phyloP scores from a whole-genome alignment of 1,284 basidiomycete species.

The Ustilago bromivora region DNA sequence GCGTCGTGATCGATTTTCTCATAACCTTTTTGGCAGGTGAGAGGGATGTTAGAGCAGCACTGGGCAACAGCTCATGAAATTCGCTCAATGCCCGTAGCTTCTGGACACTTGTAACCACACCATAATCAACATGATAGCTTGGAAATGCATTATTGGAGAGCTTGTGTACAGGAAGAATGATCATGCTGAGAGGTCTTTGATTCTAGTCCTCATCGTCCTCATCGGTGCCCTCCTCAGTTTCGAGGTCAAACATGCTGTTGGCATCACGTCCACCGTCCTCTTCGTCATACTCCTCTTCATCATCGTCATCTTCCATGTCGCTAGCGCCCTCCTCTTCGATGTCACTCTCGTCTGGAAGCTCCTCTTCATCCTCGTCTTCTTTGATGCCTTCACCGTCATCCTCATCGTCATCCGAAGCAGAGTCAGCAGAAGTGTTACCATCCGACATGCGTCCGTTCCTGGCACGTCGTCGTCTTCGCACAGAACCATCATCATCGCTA shows the following conservation, averaged over 20 bases:
- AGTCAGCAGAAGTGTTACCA: slow-evolving; percentile 49
- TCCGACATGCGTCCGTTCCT: slow-evolving; percentile 41
- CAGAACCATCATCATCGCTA: slow-evolving; percentile 42
- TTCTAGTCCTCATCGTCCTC: slow-evolving; percentile 45
- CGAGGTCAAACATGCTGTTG: slow-evolving; percentile 53
- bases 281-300: slow-evolving; percentile 56
- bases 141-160: neutral
- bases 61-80: neutral
- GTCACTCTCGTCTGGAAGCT: slow-evolving; percentile 52
- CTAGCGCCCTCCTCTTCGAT: slow-evolving; percentile 45
- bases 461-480: slow-evolving; percentile 30
- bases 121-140: neutral
- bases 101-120: too few relatives aligned
- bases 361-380: slow-evolving; percentile 41
- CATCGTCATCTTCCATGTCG: slow-evolving; percentile 50
- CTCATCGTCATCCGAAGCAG: slow-evolving; percentile 40
- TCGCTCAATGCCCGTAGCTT: too few relatives aligned
- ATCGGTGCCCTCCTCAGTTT: slow-evolving; percentile 52
- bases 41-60: neutral
- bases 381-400: slow-evolving; percentile 25
- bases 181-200: neutral
- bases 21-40: neutral
- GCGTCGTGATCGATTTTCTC: slow-evolving; percentile 6
- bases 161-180: slow-evolving; percentile 3
- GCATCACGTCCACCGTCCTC: slow-evolving; percentile 38